These are phyloP conservation scores for Amphicarpaea edgeworthii DNA, from an alignment of 306 rosid genomes.

Conservation along the genomic window DNA sequence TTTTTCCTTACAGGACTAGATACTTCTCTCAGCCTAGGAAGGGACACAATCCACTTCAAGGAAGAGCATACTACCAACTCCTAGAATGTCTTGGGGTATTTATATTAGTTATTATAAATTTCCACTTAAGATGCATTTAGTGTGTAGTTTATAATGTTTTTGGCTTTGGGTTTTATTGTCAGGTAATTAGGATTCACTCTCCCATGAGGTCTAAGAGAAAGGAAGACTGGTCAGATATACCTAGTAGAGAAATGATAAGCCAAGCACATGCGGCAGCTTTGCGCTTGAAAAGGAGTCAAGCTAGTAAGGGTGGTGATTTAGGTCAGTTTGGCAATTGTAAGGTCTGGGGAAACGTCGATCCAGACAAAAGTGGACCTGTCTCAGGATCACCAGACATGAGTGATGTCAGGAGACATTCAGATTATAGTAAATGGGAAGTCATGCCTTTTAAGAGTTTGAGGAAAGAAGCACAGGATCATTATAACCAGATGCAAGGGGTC, in stretches of 20 bases:
- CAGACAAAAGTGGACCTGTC: slow-evolving; percentile 70
- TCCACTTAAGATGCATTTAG: slow-evolving; percentile 3
- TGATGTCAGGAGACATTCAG: slow-evolving; percentile 71
- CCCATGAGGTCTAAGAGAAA: slow-evolving; percentile 92
- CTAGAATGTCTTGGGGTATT: slow-evolving; percentile 98
- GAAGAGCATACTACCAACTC: slow-evolving; percentile 98
- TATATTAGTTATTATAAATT: slow-evolving; percentile 36
- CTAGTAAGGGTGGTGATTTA: slow-evolving; percentile 59
- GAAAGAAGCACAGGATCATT: slow-evolving; percentile 78
- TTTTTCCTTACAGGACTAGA: slow-evolving; percentile 72
- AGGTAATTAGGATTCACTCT: slow-evolving; percentile 96
- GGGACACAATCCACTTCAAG: slow-evolving; percentile 99
- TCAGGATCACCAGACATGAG: slow-evolving; percentile 95
- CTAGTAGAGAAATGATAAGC: slow-evolving; percentile 64
- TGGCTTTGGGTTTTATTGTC: slow-evolving; percentile 46
- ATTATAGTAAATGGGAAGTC: slow-evolving; percentile 90
- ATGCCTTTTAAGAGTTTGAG: slow-evolving; percentile 81
- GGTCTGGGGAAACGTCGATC: slow-evolving; percentile 83
- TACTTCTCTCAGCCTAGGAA: slow-evolving; percentile 93
- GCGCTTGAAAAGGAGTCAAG: slow-evolving; percentile 61
- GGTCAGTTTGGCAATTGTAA: slow-evolving; percentile 94
- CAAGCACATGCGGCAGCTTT: slow-evolving; percentile 85
- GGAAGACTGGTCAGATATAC: slow-evolving; percentile 95
- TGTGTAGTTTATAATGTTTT: slow-evolving; percentile 15
- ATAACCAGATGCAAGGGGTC: slow-evolving; percentile 82